These are phyloP conservation scores for Diaporthe caulivora DNA, from an alignment of 2,329 filamentous ascomycete species.

Conservation along the genomic window DNA sequence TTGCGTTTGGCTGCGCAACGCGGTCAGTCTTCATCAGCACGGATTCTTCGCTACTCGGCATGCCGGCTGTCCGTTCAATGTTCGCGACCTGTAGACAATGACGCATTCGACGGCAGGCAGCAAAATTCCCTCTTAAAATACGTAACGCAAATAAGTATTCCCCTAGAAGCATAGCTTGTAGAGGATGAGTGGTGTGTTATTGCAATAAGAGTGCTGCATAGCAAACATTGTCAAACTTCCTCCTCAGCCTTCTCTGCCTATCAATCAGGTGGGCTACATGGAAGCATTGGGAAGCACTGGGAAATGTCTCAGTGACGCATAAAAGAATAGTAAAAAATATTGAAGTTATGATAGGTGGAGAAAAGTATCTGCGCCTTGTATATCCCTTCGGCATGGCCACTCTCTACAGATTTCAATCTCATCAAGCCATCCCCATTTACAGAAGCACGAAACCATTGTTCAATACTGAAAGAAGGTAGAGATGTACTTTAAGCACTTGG, in stretches of 20 bases:
- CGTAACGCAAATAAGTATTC: not conserved
- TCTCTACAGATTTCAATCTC: not conserved
- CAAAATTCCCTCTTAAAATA: not conserved
- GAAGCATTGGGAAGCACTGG: not conserved
- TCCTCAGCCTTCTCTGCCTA: not conserved
- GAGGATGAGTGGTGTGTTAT: not conserved
- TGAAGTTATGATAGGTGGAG: not conserved
- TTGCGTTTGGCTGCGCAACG: not conserved
- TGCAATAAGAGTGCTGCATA: too few relatives aligned
- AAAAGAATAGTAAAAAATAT: not conserved
- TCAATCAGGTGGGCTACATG: not conserved
- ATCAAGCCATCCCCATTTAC: not conserved
- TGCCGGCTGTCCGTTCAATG: not conserved
- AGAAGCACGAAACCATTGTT: not conserved
- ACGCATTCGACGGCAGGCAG: not conserved
- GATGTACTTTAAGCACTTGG: not conserved
- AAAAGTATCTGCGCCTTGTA: not conserved
- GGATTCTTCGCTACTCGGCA: not conserved
- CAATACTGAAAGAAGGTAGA: not conserved
- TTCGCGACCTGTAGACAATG: too few relatives aligned
- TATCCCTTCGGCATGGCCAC: not conserved
- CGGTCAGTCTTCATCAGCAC: not conserved
- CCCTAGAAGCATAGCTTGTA: not conserved
- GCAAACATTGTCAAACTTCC: too few relatives aligned
- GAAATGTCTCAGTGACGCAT: not conserved